Base-by-base conservation (phyloP, 2,329 filamentous ascomycete species). In the Scytalidium lignicola region DNA sequence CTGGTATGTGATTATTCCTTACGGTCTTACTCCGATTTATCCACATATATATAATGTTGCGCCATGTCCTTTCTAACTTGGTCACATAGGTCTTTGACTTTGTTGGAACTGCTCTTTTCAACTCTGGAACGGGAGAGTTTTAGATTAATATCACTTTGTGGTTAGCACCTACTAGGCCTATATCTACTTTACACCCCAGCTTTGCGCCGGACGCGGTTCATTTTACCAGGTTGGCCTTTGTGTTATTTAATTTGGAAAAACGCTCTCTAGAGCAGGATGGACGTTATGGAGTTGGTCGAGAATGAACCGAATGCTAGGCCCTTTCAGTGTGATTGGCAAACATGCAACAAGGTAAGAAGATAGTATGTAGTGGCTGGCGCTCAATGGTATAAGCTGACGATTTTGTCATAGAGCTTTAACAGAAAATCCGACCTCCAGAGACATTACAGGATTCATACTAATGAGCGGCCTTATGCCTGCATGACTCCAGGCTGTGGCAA, bases 401-500 rank as follows among this genome's bases (percentile, higher is more conserved):
- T 32, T 12, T 9, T 39, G 13, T 21, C 42, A 13, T 57, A 86
- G 83, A 83, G 80, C 68, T 87, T 87, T 71, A 86, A 86, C 67
- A 75, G 83, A 60, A 86, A 86, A 66, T 86, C 83, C 17, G 83
- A 86, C 59, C 70, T 87, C 52, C 82, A 85, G 61, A 75, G 83
- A 62, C 83, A 87, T 61, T 84, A 84, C 61, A 76, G 83, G 54
- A 87, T 86, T 61, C 83, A 87, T 66, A 87, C 83, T 47, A 86
- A 86, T 61, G 83, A 86, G 65, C 72, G 83, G 18, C 83, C 83
- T 9, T 86, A 85, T 63, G 73, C 75, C 23, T 87, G 83, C 67
- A 71, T 70, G 48, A 77, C 73, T 8, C 73, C 73, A 8, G 79
- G 76, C 5, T 87, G 83, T 61, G 79, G 80, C 41, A 86, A 87